Evolutionary conservation across 1,284 basidiomycete genomes (phyloP).

Genomic region (Puccinia horiana): DNA sequence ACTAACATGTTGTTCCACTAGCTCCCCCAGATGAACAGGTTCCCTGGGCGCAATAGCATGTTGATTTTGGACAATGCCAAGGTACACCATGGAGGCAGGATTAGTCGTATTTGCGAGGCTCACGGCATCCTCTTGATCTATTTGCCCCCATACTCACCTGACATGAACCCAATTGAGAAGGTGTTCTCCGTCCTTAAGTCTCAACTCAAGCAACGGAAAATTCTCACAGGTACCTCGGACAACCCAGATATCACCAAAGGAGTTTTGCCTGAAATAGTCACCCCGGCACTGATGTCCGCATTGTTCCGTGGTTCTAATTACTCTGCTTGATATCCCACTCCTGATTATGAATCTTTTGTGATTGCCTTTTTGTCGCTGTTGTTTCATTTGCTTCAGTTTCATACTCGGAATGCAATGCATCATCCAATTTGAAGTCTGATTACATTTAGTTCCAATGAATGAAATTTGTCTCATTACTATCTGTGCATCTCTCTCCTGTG

Average conservation of each 20-base stretch:
- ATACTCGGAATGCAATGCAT: too few species aligned
- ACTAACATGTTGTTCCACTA: neutral
- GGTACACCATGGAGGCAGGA: conserved; percentile 7
- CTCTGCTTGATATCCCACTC: too few species aligned
- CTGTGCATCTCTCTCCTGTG: too few species aligned
- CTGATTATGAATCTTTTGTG: too few species aligned
- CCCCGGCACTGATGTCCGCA: too few species aligned
- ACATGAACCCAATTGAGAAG: conserved; percentile 31
- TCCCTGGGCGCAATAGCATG: neutral
- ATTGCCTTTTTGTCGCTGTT: too few species aligned
- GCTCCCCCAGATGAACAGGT: neutral
- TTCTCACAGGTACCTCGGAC: neutral
- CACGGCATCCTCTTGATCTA: neutral
- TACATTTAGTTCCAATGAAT: too few species aligned
- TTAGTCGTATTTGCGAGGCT: neutral
- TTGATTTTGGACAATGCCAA: conserved; percentile 1
- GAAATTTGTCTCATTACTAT: too few species aligned
- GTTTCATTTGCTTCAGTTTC: too few species aligned
- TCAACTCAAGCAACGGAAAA: neutral
- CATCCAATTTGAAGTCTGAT: too few species aligned
- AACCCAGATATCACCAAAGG: neutral
- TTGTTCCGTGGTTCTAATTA: too few species aligned
- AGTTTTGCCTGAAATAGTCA: neutral
- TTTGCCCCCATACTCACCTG: conserved; percentile 28
- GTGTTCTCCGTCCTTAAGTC: conserved; percentile 8